Evolutionary conservation across 495 filamentous ascomycete genomes (phyloP).

Genomic region (Penicillium daleae): DNA sequence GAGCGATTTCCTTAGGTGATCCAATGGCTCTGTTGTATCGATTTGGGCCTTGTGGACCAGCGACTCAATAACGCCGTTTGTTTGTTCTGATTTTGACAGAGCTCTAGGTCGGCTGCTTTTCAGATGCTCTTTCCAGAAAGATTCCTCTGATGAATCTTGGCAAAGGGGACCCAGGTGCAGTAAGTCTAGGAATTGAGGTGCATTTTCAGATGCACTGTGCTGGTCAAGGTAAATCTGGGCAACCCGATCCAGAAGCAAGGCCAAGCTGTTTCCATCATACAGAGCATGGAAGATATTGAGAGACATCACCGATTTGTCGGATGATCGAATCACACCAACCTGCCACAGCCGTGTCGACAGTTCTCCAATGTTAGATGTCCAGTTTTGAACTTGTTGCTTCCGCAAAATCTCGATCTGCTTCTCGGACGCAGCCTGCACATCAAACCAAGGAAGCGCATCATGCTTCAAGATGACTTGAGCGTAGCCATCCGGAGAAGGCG

Average conservation of each 20-base stretch:
- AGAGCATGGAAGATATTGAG: conserved; percentile 82
- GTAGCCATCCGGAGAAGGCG: conserved; percentile 68
- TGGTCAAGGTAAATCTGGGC: conserved; percentile 39
- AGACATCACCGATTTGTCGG: conserved; percentile 43
- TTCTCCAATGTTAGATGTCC: conserved; percentile 42
- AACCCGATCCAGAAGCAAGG: conserved; percentile 64
- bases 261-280: conserved; percentile 84
- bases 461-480: conserved; percentile 66
- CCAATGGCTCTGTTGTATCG: conserved; percentile 21
- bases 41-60: conserved; percentile 26
- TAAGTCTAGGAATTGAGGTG: conserved; percentile 45
- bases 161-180: conserved; percentile 49
- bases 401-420: conserved; percentile 34
- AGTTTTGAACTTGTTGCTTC: conserved; percentile 37
- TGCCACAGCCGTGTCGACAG: conserved; percentile 44
- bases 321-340: conserved; percentile 43
- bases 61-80: conserved; percentile 3
- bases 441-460: conserved; percentile 51
- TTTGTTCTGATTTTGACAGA: conserved; percentile 19
- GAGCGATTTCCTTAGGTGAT: conserved; percentile 31
- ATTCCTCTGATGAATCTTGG: conserved; percentile 47
- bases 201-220: not conserved
- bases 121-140: conserved; percentile 71
- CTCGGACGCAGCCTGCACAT: conserved; percentile 27
- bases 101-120: conserved; percentile 36